Base-by-base conservation (phyloP, 108 stramenopile species). In the Skeletonema menzelii region DNA sequence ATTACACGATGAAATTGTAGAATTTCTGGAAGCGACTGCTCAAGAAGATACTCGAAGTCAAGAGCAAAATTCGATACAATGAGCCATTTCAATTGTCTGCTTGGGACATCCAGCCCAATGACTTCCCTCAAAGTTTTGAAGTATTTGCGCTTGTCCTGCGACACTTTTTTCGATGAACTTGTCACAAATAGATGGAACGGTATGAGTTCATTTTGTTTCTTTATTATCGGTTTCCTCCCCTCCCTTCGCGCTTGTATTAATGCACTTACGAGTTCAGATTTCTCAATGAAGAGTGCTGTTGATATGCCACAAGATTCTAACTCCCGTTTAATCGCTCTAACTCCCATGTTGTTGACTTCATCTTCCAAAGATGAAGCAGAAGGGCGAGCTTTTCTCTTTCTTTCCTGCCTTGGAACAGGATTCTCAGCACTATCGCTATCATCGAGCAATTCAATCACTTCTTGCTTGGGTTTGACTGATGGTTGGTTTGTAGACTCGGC, bases 81-180 rank as follows among this genome's bases (percentile, higher is more conserved):
- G 4, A 89, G 56, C 71, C 70, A 93, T 63, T 87, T 76, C 73
- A 87, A 88, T 55, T 70, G 11, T 34, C 69, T 17, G 1, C 56
- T 55, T 7, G 44, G 55, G 19, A 56, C 28, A 58, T 87, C 86
- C 15, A 88, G 71, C 28, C 87, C 87, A 3, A 91, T 19, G 62
- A 88, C 76, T 82, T 88, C 80, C 38, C 90, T 79, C 15, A 91
- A 67, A 11, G 86, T 86, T 47, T 57, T 77, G 40, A 83, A 85
- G 20, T 86, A 75, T 38, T 42, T 60, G 7, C 44, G 34, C 8
- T 27, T 30, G 14, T 27, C 31, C 22, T n/a, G 22, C 8, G 47
- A 31, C 24, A 30, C 0, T 20, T 44, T 62, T 12, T 58, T 57
- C 2, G 67, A 68, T 17, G 59, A n/a, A 28, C 40, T 69, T 49